Evolutionary conservation across 768 basidiomycete species (phyloP), one percentile per base, ranked within the genome.

Genomic region (Agaricus bisporus): DNA sequence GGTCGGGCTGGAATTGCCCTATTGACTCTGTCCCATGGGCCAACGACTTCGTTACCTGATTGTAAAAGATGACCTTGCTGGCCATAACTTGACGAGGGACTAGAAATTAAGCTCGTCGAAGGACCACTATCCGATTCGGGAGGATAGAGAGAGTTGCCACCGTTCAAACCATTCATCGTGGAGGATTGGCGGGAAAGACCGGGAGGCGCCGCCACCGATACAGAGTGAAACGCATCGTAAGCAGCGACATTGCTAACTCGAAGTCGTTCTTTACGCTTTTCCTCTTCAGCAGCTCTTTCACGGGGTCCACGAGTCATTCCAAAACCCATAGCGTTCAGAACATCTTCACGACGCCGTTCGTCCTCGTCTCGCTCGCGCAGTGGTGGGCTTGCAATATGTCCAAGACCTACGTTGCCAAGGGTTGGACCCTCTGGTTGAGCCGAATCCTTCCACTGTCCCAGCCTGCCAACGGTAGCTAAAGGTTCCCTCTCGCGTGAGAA

Each of bases 201-300:
- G 22, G 60, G 49, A 10, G 62, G 54, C 22, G 57, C 58, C 9
- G 55, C 49, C 9, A 51, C 46, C 22, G 70, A 73, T 1, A 85
- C 77, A 1, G 83, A 81, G 64, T 91, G 85, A 72, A 91, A 93
- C 1, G 88, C 85, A 61, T 93, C 90, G 63, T 80, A 91, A 1
- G 86, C 79, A 20, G 73, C 71, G 2, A 78, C 63, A 58, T 72
- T 70, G 41, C 64, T 68, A 43, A 68, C 68, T 22, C 78, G 68
- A 28, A 70, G 68, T 35, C 76, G 73, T 45, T 78, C 78, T 64
- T 79, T 83, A 63, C 75, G 78, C 61, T 78, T 79, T 64, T 75
- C 80, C 28, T 85, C 84, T 12, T 85, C 84, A 48, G 85, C 78
- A 9, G 74, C 76, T 8, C 83, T 78, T 59, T 85, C 86, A 25